Base-by-base conservation (phyloP, 208 protist genomes). In the Cochliopodium minus region DNA sequence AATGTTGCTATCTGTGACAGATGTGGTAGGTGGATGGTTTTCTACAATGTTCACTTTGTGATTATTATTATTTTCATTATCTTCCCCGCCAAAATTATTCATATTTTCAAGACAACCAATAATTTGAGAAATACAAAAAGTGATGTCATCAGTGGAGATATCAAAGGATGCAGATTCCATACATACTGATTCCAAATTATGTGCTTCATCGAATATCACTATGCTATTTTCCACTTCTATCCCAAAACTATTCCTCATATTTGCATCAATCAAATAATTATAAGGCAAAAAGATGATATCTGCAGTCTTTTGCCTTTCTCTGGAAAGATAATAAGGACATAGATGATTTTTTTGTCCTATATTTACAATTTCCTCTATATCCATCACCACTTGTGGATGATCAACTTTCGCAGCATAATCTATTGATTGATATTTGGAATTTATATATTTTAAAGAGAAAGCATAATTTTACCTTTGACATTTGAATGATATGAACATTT, bases 231-330 rank as follows among this genome's bases (percentile, higher is more conserved):
- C 67, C 4, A 92, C 56, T 0, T 83, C 66, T 59, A 82, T 65
- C 4, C 59, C 65, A 57, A 85, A 70, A 67, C 75, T 82, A 33
- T 82, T 81, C 17, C 92, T 79, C 48, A 92, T 88, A 4, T 70
- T 30, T 10, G 82, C 77, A 61, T 96, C 90, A 11, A 95, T 74
- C n/a, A 96, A 58, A 66, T 96, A 97, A 62, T 91, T 92, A 70
- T 97, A 97, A 9, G 91, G 92, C 59, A 83, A 76, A 56, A 96
- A 93, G 52, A 87, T 77, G 22, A 97, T 69, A 45, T 95, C 81
- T 0, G 87, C 77, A 33, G 65, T 77, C 39, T 77, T 73, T 23
- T 80, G 60, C 10, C 86, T 61, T 36, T 87, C 81, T 17, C 83
- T 76, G 1, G 79, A 64, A 4, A 83, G 71, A 76, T 88, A 95